phyloP scores from a whole-genome alignment of 352 stramenopile genomes.

The Phytophthora cryptogea region DNA sequence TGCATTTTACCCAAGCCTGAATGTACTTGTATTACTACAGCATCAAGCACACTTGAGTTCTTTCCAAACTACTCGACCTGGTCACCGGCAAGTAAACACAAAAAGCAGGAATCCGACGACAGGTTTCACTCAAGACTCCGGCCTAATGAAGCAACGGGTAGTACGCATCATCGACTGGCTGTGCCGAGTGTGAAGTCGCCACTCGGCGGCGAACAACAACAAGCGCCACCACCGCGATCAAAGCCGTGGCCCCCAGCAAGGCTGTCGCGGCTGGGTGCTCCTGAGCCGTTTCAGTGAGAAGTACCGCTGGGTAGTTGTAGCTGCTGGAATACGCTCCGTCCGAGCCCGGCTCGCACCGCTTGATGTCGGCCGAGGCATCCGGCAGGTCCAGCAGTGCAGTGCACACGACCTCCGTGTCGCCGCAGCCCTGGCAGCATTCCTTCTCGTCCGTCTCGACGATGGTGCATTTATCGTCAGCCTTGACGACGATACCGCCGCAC shows the following conservation, averaged over 20 bases:
- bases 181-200: constrained; percentile 12
- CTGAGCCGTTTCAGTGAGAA: constrained; percentile 30
- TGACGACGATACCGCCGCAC: constrained; percentile 46
- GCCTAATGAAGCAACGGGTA: constrained; percentile 63
- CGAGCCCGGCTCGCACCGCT: constrained; percentile 49
- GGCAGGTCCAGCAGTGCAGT: constrained; percentile 50
- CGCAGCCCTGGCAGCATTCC: constrained; percentile 57
- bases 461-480: constrained; percentile 25
- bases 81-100: neutral
- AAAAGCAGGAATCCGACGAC: neutral
- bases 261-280: constrained; percentile 35
- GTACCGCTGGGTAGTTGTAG: constrained; percentile 23
- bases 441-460: constrained; percentile 32
- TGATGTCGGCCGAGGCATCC: constrained; percentile 46
- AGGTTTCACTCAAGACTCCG: neutral
- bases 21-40: neutral
- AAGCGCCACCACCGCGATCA: constrained; percentile 57
- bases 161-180: constrained; percentile 53
- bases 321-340: constrained; percentile 24
- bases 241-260: constrained; percentile 40
- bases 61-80: neutral
- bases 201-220: constrained; percentile 49
- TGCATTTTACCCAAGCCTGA: too few relatives aligned
- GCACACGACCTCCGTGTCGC: constrained; percentile 34
- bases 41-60: neutral